Evolutionary conservation across 805 yeast genomes (phyloP).

Genomic region (Saccharomycopsis guyanensis): DNA sequence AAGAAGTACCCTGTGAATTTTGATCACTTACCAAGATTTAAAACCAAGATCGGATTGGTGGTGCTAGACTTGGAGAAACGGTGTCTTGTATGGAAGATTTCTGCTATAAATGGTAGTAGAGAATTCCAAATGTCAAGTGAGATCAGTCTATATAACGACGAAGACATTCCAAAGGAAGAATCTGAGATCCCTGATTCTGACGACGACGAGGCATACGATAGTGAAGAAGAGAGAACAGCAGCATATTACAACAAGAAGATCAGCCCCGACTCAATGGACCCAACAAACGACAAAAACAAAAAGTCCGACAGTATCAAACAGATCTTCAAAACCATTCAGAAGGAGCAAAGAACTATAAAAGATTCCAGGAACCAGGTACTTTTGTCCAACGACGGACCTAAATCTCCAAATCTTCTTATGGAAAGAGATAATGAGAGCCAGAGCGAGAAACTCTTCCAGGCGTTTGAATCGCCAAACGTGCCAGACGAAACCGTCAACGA

Average conservation of each 20-base stretch:
- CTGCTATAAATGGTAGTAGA: slow-evolving; percentile 55
- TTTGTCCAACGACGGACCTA: slow-evolving; percentile 11
- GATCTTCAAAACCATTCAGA: slow-evolving; percentile 18
- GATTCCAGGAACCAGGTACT: neutral
- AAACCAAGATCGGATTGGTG: slow-evolving; percentile 65
- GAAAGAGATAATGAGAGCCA: slow-evolving; percentile 6
- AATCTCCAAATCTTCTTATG: slow-evolving; percentile 16
- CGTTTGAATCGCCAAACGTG: slow-evolving; percentile 11
- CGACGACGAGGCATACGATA: slow-evolving; percentile 5
- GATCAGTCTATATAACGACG: slow-evolving; percentile 29
- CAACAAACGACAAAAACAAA: slow-evolving; percentile 8
- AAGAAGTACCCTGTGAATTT: slow-evolving; percentile 37
- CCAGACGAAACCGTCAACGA: slow-evolving; percentile 9
- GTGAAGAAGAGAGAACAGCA: slow-evolving; percentile 17
- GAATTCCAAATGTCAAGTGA: slow-evolving; percentile 50
- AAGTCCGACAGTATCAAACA: slow-evolving; percentile 10
- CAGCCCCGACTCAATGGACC: slow-evolving; percentile 1
- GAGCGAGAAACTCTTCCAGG: slow-evolving; percentile 6
- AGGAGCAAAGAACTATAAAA: slow-evolving; percentile 14
- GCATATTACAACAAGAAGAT: slow-evolving; percentile 11
- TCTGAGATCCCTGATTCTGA: slow-evolving; percentile 4
- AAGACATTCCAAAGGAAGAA: slow-evolving; percentile 7
- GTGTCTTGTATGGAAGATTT: slow-evolving; percentile 66
- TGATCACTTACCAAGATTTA: slow-evolving; percentile 51
- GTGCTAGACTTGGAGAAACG: slow-evolving; percentile 63